Percentiles rank a stretch among this genome's conserved stretches.
phyloP scores from a whole-genome alignment of 1,139 yeast species.

The Kodamaea plutei region DNA sequence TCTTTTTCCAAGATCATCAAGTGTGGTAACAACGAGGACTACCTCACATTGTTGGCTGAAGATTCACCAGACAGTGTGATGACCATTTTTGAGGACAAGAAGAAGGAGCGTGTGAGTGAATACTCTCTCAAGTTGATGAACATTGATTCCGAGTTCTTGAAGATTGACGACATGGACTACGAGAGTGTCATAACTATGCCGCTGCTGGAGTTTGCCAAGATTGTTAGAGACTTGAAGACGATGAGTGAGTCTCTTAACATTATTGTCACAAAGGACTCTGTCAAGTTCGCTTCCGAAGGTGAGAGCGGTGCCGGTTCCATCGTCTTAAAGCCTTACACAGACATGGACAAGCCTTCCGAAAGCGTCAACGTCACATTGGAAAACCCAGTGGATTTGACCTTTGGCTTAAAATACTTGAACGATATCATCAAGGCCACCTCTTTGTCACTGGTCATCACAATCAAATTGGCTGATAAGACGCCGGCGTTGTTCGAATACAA shows the following conservation, averaged over 20 bases:
- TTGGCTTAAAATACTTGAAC: conserved; percentile 84
- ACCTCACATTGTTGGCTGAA: conserved; percentile 84
- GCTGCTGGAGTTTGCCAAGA: conserved; percentile 80
- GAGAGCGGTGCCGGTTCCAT: conserved; percentile 88
- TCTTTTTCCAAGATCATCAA: conserved; percentile 83
- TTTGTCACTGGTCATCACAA: conserved; percentile 69
- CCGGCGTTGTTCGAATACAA: conserved; percentile 95
- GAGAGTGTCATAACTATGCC: conserved; percentile 88
- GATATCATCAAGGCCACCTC: conserved; percentile 92
- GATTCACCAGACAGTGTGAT: conserved; percentile 82
- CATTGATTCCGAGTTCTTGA: conserved; percentile 90
- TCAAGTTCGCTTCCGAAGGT: conserved; percentile 87
- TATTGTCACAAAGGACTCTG: conserved; percentile 86
- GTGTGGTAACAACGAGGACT: conserved; percentile 89
- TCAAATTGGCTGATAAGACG: conserved; percentile 83
- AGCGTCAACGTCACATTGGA: conserved; percentile 73
- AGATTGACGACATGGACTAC: conserved; percentile 91
- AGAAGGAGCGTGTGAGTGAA: conserved; percentile 88
- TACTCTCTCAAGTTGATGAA: conserved; percentile 92
- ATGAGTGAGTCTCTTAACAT: conserved; percentile 85
- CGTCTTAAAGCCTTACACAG: conserved; percentile 78
- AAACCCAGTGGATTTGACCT: conserved; percentile 83
- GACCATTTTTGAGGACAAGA: conserved; percentile 84
- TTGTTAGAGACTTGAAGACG: conserved; percentile 82
- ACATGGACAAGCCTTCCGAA: conserved; percentile 75